Percentiles rank a stretch among this genome's conserved stretches.
These are phyloP conservation scores for Tulasnella sp. DNA, from an alignment of 768 basidiomycete genomes.

Conservation along the genomic window DNA sequence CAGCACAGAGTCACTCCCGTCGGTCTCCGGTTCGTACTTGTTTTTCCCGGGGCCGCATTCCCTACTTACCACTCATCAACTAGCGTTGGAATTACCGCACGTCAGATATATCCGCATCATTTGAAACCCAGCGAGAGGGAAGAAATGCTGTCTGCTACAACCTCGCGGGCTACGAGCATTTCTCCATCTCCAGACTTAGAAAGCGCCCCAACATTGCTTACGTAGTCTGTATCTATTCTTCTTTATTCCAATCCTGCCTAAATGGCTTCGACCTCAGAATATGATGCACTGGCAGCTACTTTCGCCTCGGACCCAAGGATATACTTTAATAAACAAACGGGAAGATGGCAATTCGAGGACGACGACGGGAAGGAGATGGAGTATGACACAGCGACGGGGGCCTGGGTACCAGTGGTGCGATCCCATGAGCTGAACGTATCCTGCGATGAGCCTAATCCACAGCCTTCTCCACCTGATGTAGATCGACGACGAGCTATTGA, in stretches of 20 bases:
- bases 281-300: constrained; percentile 45
- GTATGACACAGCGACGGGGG: constrained; percentile 62
- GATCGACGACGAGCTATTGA: constrained; percentile 80
- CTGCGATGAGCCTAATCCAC: constrained; percentile 1
- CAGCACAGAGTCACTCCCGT: constrained; percentile 3
- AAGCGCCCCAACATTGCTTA: background rate
- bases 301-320: constrained; percentile 77
- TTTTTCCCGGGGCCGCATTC: background rate
- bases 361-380: constrained; percentile 87
- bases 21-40: background rate
- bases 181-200: background rate
- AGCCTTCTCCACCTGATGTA: constrained; percentile 23
- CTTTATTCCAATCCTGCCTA: background rate
- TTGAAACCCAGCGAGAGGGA: background rate
- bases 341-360: constrained; percentile 82
- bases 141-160: background rate
- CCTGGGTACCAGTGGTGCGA: constrained; percentile 79
- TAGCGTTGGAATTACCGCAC: constrained; percentile 5
- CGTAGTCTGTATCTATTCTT: background rate
- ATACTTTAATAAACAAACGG: constrained; percentile 61
- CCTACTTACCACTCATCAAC: background rate
- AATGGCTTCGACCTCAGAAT: constrained; percentile 13
- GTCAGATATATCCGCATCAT: constrained; percentile 7
- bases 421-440: background rate
- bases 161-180: too few species aligned